phyloP scores from a whole-genome alignment of 192 early-diverging fungal species.

The Anaeromyces robustus region DNA sequence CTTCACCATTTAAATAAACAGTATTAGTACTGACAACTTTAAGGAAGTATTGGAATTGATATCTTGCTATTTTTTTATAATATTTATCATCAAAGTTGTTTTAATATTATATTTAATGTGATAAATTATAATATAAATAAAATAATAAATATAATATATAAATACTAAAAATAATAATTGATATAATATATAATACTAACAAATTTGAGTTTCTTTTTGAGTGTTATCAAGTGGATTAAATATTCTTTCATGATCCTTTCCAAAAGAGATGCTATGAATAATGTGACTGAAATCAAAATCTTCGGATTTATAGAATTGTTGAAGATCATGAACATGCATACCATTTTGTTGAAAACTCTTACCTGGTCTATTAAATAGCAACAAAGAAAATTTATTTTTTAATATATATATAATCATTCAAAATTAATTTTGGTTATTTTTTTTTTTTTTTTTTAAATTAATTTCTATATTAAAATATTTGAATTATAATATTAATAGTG shows the following conservation, averaged over 20 bases:
- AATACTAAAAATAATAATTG: too few relatives aligned
- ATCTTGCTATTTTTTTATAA: not conserved
- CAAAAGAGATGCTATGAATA: not conserved
- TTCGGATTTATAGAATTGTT: slow-evolving; percentile 13
- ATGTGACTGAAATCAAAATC: not conserved
- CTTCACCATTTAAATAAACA: slow-evolving; percentile 44
- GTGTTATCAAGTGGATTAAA: not conserved
- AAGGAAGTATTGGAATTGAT: slow-evolving; percentile 28
- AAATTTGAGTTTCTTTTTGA: not conserved
- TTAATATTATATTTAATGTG: too few relatives aligned
- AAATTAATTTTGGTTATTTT: too few relatives aligned
- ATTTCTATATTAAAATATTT: too few relatives aligned
- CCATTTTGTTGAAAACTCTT: slow-evolving; percentile 49
- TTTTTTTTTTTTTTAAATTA: too few relatives aligned
- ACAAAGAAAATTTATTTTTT: too few relatives aligned
- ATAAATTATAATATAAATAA: too few relatives aligned
- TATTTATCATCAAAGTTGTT: too few relatives aligned
- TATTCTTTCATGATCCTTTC: not conserved
- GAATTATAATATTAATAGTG: too few relatives aligned
- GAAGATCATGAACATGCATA: slow-evolving; percentile 68
- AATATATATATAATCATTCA: too few relatives aligned
- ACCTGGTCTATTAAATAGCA: slow-evolving; percentile 80
- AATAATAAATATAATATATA: too few relatives aligned
- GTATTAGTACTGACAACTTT: slow-evolving; percentile 86
- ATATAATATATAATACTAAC: not conserved